Evolutionary conservation across 2,329 filamentous ascomycete species (phyloP), one percentile per base, ranked within the genome.

Genomic region (Fusarium sp.): DNA sequence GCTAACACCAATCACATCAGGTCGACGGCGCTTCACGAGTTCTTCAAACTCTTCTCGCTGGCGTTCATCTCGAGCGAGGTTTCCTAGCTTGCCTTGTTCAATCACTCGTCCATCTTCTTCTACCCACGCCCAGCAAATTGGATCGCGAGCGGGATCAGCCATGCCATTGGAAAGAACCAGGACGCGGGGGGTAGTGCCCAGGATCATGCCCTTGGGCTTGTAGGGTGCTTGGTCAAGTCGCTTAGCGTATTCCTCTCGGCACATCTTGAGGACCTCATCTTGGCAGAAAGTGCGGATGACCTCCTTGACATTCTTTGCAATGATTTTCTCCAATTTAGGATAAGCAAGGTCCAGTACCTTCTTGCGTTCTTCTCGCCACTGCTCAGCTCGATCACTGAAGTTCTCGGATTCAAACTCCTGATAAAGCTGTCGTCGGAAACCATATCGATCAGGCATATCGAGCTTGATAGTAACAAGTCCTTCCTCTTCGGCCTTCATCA

Each of bases 401-500:
- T 97, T 97, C 80, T 99, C 96, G 1, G 94, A 98, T 68, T 93
- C 91, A 68, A 99, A 97, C 74, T 96, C 92, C 49, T 88, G 86
- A 77, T 94, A 92, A 7, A 99, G 86, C 56, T 92, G 89, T 53
- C 89, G 88, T 62, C 90, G 90, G 83, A 97, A 94, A 34, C 91
- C 87, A 9, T 91, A 88, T 73, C 92, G 90, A 58, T 92, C 90
- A 74, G 93, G 89, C 78, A 98, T 87, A 16, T 87, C 88, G 20
- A 98, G 88, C 72, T 89, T 90, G 58, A 99, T 93, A 63, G 97
- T 93, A 16, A 99, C 87, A 2, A 99, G 84, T 4, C 95, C 94
- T 78, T 99, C 96, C 75, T 96, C 92, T 79, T 99, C 96, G 3
- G 96, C 96, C 79, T 94, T 97, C 80, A 98, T 90, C 96, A 99